Conservation (phyloP, 2,329 filamentous ascomycete species). For the Neopestalotiopsis clavispora region DNA sequence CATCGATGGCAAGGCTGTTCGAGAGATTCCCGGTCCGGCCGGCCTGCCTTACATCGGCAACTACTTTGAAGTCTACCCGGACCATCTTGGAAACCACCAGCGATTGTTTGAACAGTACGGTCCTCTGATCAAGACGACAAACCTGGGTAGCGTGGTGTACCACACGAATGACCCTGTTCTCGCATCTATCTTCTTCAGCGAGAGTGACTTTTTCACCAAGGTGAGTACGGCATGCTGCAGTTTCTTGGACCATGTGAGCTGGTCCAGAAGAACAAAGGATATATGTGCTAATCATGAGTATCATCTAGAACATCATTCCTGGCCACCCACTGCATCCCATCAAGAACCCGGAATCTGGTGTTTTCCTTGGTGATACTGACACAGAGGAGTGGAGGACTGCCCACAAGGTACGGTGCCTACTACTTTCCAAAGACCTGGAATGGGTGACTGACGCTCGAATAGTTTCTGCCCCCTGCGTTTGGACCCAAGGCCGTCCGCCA, state of each 20-base stretch:
- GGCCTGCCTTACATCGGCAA: constrained; percentile 56
- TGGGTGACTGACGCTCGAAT: not conserved
- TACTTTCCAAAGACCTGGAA: not conserved
- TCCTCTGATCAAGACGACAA: constrained; percentile 55
- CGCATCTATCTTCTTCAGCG: constrained; percentile 49
- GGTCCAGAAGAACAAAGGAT: too few relatives aligned
- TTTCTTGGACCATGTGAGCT: too few relatives aligned
- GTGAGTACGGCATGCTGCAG: too few relatives aligned
- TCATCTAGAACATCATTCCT: constrained; percentile 45
- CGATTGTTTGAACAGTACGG: constrained; percentile 59
- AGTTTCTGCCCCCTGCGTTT: constrained; percentile 62
- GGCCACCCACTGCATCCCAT: constrained; percentile 51
- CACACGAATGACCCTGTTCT: constrained; percentile 56
- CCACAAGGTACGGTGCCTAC: constrained; percentile 49
- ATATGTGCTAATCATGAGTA: too few relatives aligned
- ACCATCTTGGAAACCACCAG: constrained; percentile 62
- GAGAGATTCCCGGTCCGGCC: constrained; percentile 54
- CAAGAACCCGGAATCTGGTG: constrained; percentile 45
- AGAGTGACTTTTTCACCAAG: constrained; percentile 59
- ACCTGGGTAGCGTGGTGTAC: constrained; percentile 54
- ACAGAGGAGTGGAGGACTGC: constrained; percentile 53
- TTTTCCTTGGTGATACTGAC: constrained; percentile 57
- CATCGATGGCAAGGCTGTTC: constrained; percentile 54
- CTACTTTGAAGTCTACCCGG: constrained; percentile 60
- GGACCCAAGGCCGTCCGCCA: constrained; percentile 65